phyloP scores from a whole-genome alignment of 495 filamentous ascomycete species.

The Penicillium ochrochloron region DNA sequence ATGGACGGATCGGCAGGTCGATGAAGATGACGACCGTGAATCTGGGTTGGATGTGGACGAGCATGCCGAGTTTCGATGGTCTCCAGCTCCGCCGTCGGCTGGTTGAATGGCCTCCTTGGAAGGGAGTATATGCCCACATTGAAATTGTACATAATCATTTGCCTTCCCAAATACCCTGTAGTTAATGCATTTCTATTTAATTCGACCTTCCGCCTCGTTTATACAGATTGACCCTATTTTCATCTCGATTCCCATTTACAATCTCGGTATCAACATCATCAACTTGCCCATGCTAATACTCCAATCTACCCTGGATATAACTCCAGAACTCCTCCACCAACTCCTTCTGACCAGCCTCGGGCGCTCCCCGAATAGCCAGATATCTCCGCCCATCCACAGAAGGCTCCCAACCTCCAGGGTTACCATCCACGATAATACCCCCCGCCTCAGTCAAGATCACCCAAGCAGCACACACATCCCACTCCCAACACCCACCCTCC shows the following conservation, averaged over 20 bases:
- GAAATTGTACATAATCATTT: constrained; percentile 26
- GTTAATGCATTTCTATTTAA: constrained; percentile 5
- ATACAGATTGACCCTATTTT: neutral
- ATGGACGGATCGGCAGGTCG: constrained; percentile 46
- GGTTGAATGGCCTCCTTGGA: neutral
- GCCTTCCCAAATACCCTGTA: constrained; percentile 22
- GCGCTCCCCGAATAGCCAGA: constrained; percentile 69
- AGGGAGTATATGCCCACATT: neutral
- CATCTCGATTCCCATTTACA: neutral
- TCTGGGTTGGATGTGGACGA: constrained; percentile 32
- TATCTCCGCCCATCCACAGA: constrained; percentile 78
- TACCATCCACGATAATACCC: constrained; percentile 77
- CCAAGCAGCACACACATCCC: constrained; percentile 95
- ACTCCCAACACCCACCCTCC: constrained; percentile 94
- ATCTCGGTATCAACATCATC: neutral
- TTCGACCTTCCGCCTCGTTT: neutral
- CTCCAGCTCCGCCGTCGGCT: constrained; percentile 10
- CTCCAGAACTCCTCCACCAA: constrained; percentile 85
- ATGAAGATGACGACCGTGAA: constrained; percentile 39
- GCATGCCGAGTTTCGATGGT: constrained; percentile 30
- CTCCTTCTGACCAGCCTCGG: constrained; percentile 68
- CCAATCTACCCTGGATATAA: constrained; percentile 39
- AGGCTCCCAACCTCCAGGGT: constrained; percentile 76
- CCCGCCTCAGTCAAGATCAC: constrained; percentile 85
- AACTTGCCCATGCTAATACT: constrained; percentile 32